Percentiles rank a stretch among this genome's conserved stretches.
Conservation (phyloP, 495 filamentous ascomycete genomes). For the Penicillium robsamsonii region DNA sequence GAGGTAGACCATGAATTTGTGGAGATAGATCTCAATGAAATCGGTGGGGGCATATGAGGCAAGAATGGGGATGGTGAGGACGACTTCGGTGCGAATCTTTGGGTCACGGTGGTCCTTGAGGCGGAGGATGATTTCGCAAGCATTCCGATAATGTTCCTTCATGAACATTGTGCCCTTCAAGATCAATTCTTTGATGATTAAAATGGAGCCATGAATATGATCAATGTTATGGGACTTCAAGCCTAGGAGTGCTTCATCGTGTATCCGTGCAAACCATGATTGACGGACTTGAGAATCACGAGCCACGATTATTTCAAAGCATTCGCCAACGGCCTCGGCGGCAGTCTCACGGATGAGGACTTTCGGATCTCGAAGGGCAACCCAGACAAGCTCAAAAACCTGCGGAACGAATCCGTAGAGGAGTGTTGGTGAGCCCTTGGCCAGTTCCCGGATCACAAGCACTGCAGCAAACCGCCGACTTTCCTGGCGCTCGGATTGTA, state of each 20-base stretch:
- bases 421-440: slow-evolving; percentile 84
- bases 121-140: slow-evolving; percentile 85
- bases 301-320: slow-evolving; percentile 88
- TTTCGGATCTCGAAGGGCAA: slow-evolving; percentile 82
- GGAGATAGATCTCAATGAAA: slow-evolving; percentile 78
- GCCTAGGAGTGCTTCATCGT: slow-evolving; percentile 75
- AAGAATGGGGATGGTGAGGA: slow-evolving; percentile 86
- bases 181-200: slow-evolving; percentile 87
- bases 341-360: slow-evolving; percentile 89
- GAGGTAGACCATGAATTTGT: slow-evolving; percentile 95
- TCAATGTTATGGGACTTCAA: slow-evolving; percentile 78
- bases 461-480: slow-evolving; percentile 89
- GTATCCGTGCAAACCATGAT: slow-evolving; percentile 82
- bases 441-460: slow-evolving; percentile 83
- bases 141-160: slow-evolving; percentile 81
- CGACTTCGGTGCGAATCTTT: slow-evolving; percentile 82
- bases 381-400: slow-evolving; percentile 93
- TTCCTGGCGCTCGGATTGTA: slow-evolving; percentile 93
- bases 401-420: slow-evolving; percentile 88
- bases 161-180: slow-evolving; percentile 98
- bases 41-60: slow-evolving; percentile 87
- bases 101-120: slow-evolving; percentile 89
- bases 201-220: slow-evolving; percentile 83
- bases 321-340: slow-evolving; percentile 84
- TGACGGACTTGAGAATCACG: slow-evolving; percentile 82